These are phyloP conservation scores for Vigna trinervia DNA, from an alignment of 306 rosid species.

Conservation along the genomic window DNA sequence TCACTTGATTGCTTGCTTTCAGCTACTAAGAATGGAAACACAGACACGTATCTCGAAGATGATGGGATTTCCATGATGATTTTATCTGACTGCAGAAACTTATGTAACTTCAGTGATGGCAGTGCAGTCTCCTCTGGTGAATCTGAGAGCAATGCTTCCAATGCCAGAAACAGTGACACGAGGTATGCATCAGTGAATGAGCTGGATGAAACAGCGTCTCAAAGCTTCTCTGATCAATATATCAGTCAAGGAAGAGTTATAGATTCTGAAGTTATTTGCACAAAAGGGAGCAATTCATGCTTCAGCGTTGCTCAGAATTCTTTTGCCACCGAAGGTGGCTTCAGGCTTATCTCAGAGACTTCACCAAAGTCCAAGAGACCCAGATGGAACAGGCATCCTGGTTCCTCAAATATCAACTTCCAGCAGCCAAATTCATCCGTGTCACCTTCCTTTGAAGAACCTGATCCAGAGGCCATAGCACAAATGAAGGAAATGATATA, in stretches of 20 bases:
- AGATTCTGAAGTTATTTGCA: slow-evolving; percentile 46
- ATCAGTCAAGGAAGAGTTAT: slow-evolving; percentile 20
- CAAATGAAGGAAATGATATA: slow-evolving; percentile 99
- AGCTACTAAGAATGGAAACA: slow-evolving; percentile 47
- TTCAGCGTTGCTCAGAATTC: slow-evolving; percentile 56
- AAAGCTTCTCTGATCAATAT: slow-evolving; percentile 52
- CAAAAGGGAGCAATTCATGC: slow-evolving; percentile 57
- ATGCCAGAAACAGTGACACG: slow-evolving; percentile 47
- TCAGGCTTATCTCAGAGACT: slow-evolving; percentile 65
- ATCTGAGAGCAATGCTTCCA: slow-evolving; percentile 59
- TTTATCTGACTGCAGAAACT: slow-evolving; percentile 67
- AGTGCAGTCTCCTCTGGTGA: slow-evolving; percentile 65
- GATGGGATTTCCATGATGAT: slow-evolving; percentile 71
- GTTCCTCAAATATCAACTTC: slow-evolving; percentile 83
- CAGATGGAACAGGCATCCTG: slow-evolving; percentile 69
- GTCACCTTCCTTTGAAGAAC: slow-evolving; percentile 65
- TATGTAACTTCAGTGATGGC: slow-evolving; percentile 62
- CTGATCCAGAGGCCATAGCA: slow-evolving; percentile 91
- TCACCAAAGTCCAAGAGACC: slow-evolving; percentile 64
- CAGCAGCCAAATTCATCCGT: slow-evolving; percentile 74
- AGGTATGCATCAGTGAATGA: slow-evolving; percentile 38
- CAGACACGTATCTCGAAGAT: slow-evolving; percentile 51
- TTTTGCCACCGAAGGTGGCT: slow-evolving; percentile 58
- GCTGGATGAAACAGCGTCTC: slow-evolving; percentile 56
- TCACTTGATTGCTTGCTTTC: slow-evolving; percentile 59